Evolutionary conservation across 2,329 filamentous ascomycete species (phyloP).

Genomic region (Xylariales sp.): DNA sequence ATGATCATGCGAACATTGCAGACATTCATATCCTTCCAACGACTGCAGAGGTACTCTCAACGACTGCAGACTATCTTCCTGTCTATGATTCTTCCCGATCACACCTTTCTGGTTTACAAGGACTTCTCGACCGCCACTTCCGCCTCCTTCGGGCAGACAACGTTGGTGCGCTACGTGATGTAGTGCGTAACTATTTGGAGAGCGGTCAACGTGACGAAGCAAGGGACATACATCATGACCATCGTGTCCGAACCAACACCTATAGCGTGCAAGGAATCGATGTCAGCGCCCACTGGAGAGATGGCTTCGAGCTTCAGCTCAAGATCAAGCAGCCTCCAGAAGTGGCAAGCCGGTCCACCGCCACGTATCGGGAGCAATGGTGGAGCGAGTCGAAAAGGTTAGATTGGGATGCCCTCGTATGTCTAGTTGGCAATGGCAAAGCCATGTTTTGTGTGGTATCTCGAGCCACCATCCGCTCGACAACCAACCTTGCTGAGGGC

Average conservation of each 20-base stretch:
- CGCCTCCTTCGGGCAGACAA: slow-evolving; percentile 15
- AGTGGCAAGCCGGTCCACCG: not conserved
- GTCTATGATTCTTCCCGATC: slow-evolving; percentile 1
- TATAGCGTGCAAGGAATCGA: not conserved
- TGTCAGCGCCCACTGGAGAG: not conserved
- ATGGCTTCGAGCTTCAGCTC: not conserved
- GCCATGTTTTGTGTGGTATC: slow-evolving; percentile 4
- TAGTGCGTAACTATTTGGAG: not conserved
- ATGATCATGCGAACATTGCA: not conserved
- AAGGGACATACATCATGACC: not conserved
- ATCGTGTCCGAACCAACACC: not conserved
- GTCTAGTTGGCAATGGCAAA: not conserved
- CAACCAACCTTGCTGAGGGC: not conserved
- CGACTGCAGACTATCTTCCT: not conserved
- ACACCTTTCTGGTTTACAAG: not conserved
- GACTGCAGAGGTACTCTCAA: not conserved
- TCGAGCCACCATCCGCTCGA: not conserved
- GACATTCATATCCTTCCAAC: slow-evolving; percentile 1
- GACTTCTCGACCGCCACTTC: slow-evolving; percentile 3
- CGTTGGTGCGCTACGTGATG: not conserved
- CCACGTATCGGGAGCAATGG: slow-evolving; percentile 3
- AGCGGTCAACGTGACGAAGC: not conserved
- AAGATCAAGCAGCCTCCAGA: not conserved
- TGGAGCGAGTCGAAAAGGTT: not conserved
- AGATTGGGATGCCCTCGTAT: slow-evolving; percentile 1